Percentiles rank a stretch among this genome's conserved stretches.
Conservation (phyloP, 169 alveolate species). For the Theileria annulata region DNA sequence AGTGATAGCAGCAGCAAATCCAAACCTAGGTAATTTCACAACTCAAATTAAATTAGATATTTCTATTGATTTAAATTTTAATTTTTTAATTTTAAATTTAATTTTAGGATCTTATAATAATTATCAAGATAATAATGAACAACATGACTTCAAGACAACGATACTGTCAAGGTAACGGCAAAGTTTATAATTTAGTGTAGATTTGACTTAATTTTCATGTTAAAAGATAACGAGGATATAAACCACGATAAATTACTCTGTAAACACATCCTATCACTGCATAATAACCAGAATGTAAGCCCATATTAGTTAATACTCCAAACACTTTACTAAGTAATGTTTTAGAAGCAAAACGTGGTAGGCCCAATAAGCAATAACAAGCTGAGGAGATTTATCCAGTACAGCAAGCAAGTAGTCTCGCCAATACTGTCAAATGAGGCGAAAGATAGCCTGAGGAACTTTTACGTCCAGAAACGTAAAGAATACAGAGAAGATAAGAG, state of each 20-base stretch:
- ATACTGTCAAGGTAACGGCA: conserved; percentile 85
- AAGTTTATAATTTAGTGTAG: not conserved
- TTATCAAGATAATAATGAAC: conserved; percentile 92
- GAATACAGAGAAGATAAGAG: conserved; percentile 86
- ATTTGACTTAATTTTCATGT: conserved; percentile 96
- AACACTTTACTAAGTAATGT: not conserved
- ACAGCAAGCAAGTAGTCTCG: conserved; percentile 77
- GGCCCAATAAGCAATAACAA: conserved; percentile 68
- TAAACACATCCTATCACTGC: conserved; percentile 74
- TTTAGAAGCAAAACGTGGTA: conserved; percentile 21
- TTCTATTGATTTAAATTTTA: too few species aligned
- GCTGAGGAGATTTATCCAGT: conserved; percentile 72
- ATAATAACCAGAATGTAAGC: conserved; percentile 63
- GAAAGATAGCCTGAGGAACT: conserved; percentile 90
- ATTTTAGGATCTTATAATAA: conserved; percentile 1
- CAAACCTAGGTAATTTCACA: conserved; percentile 96
- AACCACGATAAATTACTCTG: conserved; percentile 86
- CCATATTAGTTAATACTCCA: not conserved
- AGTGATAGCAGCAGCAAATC: conserved; percentile 99
- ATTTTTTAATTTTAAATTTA: too few species aligned
- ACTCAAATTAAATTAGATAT: conserved; percentile 85
- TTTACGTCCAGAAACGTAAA: conserved; percentile 90
- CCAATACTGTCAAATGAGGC: conserved; percentile 96
- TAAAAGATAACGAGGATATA: conserved; percentile 93
- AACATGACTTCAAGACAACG: conserved; percentile 97